phyloP scores from a whole-genome alignment of 768 basidiomycete genomes.

The Naganishia antarctica region DNA sequence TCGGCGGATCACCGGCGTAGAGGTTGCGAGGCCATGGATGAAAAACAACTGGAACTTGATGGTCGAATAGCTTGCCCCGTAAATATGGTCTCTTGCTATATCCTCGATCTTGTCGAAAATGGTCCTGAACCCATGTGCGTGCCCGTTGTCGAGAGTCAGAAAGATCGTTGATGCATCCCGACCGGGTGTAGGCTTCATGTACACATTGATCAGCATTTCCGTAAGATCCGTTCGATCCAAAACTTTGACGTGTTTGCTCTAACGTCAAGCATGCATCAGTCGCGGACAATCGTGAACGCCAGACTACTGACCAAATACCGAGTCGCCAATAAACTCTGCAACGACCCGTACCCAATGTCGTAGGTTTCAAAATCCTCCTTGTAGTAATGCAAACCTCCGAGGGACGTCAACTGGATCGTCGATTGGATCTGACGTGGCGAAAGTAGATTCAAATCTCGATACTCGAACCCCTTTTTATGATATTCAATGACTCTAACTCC shows the following conservation, averaged over 20 bases:
- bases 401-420: neutral
- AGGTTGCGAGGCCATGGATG: neutral
- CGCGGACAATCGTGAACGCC: neutral
- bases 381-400: neutral
- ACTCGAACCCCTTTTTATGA: neutral
- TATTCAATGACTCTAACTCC: neutral
- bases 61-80: neutral
- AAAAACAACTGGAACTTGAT: neutral
- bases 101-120: neutral
- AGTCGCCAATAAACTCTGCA: neutral
- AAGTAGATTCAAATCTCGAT: neutral
- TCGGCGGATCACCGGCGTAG: neutral
- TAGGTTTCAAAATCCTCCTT: neutral
- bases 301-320: neutral
- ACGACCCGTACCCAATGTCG: neutral
- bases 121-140: neutral
- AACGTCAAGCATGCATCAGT: neutral
- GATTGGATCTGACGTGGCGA: neutral
- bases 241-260: neutral
- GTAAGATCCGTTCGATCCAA: neutral
- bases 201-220: neutral
- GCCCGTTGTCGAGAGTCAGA: no score
- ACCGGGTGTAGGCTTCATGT: no score
- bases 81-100: neutral
- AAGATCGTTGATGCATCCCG: neutral